phyloP scores from a whole-genome alignment of 306 rosid species.

The Abrus precatorius region DNA sequence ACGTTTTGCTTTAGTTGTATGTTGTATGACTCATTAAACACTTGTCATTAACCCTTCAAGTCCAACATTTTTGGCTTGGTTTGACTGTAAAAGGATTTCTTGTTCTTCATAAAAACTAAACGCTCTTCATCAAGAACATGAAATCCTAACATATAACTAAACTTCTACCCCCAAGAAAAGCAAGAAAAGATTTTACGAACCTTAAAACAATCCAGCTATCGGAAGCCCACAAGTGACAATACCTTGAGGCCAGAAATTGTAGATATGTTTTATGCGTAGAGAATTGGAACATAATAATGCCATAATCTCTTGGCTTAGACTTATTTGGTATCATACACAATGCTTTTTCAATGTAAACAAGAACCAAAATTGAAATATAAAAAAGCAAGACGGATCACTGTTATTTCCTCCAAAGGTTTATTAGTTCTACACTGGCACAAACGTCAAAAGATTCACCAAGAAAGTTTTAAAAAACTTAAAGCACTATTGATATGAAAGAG shows the following conservation, averaged over 20 bases:
- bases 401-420: conserved; percentile 36
- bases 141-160: background rate
- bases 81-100: background rate
- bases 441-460: conserved; percentile 26
- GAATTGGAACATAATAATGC: conserved; percentile 12
- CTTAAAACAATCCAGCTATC: background rate
- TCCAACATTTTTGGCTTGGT: conserved; percentile 1
- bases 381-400: background rate
- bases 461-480: conserved; percentile 41
- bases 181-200: background rate
- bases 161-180: background rate
- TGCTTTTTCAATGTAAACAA: conserved; percentile 1
- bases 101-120: too few species aligned
- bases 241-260: background rate
- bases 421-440: conserved; percentile 15
- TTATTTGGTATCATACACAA: conserved; percentile 1
- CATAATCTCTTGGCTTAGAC: conserved; percentile 1
- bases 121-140: background rate
- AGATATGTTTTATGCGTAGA: background rate
- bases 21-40: background rate
- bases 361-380: background rate
- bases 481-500: conserved; percentile 41
- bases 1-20: background rate
- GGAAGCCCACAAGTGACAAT: conserved; percentile 7
- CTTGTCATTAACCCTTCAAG: background rate